Evolutionary conservation across 1,139 yeast genomes (phyloP).

Genomic region (Yamadazyma atmosphaerica): DNA sequence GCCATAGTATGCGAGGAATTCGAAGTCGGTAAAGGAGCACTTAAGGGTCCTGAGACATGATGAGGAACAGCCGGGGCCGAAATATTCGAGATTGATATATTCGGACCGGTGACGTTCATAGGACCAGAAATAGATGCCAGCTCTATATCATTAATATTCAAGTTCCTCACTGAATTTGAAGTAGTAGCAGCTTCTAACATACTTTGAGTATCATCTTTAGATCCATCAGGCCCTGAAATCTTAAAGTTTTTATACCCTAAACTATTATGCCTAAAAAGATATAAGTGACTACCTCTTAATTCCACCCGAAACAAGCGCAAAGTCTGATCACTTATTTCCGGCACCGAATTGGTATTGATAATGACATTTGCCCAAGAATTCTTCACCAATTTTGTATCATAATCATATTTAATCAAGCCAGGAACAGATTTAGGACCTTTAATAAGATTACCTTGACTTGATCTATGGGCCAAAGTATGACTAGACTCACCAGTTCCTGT

Average conservation of each 20-base stretch:
- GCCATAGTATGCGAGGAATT: too few species aligned
- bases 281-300: slow-evolving; percentile 61
- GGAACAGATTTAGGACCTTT: slow-evolving; percentile 14
- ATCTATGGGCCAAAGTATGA: not conserved
- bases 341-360: slow-evolving; percentile 25
- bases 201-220: slow-evolving; percentile 7
- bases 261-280: slow-evolving; percentile 43
- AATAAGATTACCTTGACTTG: not conserved
- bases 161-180: slow-evolving; percentile 4
- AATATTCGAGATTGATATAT: not conserved
- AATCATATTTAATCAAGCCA: slow-evolving; percentile 32
- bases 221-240: slow-evolving; percentile 2
- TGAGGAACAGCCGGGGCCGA: slow-evolving; percentile 5
- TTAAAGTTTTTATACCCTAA: slow-evolving; percentile 13
- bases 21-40: slow-evolving; percentile 11
- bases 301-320: slow-evolving; percentile 59
- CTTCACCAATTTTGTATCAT: slow-evolving; percentile 32
- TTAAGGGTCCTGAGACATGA: slow-evolving; percentile 14
- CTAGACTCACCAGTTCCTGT: not conserved
- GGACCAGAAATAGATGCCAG: slow-evolving; percentile 14
- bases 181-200: slow-evolving; percentile 3
- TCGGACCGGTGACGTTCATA: slow-evolving; percentile 3
- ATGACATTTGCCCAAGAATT: slow-evolving; percentile 48
- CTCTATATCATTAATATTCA: slow-evolving; percentile 16
- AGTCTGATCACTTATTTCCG: slow-evolving; percentile 39